Conservation (phyloP, 805 yeast species). For the Ogataea trehalophila region DNA sequence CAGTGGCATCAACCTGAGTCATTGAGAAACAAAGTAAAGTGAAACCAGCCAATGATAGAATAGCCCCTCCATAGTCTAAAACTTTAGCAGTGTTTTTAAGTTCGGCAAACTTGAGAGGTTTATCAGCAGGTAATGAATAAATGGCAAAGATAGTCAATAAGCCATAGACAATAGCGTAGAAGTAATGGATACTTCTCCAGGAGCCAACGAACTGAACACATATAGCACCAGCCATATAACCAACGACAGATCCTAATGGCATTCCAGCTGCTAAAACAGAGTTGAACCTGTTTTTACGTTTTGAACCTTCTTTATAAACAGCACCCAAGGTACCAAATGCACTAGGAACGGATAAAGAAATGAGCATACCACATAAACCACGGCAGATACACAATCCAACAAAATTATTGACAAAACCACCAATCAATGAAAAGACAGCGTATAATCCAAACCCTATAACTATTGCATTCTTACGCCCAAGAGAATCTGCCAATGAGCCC, state of each 20-base stretch:
- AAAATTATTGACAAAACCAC: constrained; percentile 30
- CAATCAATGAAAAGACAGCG: constrained; percentile 19
- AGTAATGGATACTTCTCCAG: constrained; percentile 36
- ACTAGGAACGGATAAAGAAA: constrained; percentile 36
- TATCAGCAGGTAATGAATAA: constrained; percentile 32
- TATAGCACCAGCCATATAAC: constrained; percentile 37
- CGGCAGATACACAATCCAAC: constrained; percentile 32
- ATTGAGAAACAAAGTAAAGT: constrained; percentile 35
- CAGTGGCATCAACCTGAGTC: constrained; percentile 35
- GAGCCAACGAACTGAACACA: constrained; percentile 27
- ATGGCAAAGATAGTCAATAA: constrained; percentile 17
- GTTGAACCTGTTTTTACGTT: constrained; percentile 33
- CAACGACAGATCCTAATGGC: constrained; percentile 37
- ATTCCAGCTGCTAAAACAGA: constrained; percentile 38
- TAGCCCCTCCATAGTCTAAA: constrained; percentile 36
- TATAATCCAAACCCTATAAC: constrained; percentile 23
- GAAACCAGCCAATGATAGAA: constrained; percentile 30
- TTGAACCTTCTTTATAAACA: constrained; percentile 27
- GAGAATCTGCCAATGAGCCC: constrained; percentile 33
- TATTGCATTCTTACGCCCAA: constrained; percentile 32
- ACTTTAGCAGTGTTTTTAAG: constrained; percentile 14
- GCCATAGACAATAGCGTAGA: constrained; percentile 33
- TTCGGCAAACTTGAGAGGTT: constrained; percentile 10
- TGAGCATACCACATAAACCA: constrained; percentile 35
- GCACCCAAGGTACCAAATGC: constrained; percentile 39